Evolutionary conservation across 2,329 filamentous ascomycete species (phyloP), one percentile per base, ranked within the genome.

Genomic region (Claviceps arundinis): DNA sequence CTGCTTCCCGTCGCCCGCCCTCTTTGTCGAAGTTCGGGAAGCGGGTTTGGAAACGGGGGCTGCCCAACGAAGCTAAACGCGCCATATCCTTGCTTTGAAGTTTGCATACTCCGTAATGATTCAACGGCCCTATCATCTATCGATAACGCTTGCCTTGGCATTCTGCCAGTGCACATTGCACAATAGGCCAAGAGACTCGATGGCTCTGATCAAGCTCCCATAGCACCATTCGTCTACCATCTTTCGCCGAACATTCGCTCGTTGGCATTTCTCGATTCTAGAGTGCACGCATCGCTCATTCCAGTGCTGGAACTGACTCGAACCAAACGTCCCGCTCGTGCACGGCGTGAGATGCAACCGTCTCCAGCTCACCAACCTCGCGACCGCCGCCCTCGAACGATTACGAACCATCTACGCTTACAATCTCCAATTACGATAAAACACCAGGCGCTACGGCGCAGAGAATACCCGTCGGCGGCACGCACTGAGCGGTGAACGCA

Each of bases 401-500:
- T 19, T 22, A 13, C 41, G 41, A 24, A 14, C 22, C n/a, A 34
- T 41, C 24, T 16, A 41, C 16, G 37, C 24, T 22, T 19, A 49
- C 38, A n/a, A 38, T 13, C 38, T 34, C 43, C 37, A 47, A 8
- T 42, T n/a, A 37, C 38, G 11, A 49, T 5, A 53, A 5, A 30
- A 9, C 30, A 24, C 43, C 48, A 45, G 24, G 43, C 50, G 50
- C 44, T 38, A 24, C 43, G 50, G 48, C 30, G 45, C 52, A 11
- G 42, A 7, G 22, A 11, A 45, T 24, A 44, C 17, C 45, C 48
- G 48, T 44, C 30, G 53, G 50, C 45, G 53, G 53, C 48, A 46
- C 53, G 47, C 44, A 49, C 48, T 48, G 50, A 47, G 53, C 43
- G 45, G 50, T 48, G 50, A 49, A 34, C 19, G 34, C 47, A 47